Percentiles rank a stretch among this genome's conserved stretches.
phyloP scores from a whole-genome alignment of 106 monocot genomes.

The Allium cepa region DNA sequence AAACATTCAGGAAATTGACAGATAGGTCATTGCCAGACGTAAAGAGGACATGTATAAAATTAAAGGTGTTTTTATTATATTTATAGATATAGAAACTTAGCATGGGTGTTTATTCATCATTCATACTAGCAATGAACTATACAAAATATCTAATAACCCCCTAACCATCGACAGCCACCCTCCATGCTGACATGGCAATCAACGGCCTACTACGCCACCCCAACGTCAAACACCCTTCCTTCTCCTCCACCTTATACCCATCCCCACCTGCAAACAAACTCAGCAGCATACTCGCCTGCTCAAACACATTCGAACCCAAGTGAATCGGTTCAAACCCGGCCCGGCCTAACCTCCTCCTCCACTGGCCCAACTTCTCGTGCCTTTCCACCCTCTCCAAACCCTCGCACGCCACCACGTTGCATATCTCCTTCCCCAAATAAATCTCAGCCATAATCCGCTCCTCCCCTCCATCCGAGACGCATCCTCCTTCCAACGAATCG shows the following conservation, averaged over 20 bases:
- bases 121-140: not conserved
- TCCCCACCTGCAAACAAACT: slow-evolving; percentile 68
- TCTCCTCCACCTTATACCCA: slow-evolving; percentile 85
- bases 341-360: slow-evolving; percentile 40
- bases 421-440: slow-evolving; percentile 78
- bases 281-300: slow-evolving; percentile 88
- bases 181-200: slow-evolving; percentile 91
- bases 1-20: no score
- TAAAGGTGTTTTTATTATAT: no score
- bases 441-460: slow-evolving; percentile 63
- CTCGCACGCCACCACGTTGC: slow-evolving; percentile 89
- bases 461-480: slow-evolving; percentile 14
- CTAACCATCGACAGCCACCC: slow-evolving; percentile 4
- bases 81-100: no score
- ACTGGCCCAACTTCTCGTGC: slow-evolving; percentile 73
- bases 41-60: no score
- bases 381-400: slow-evolving; percentile 70
- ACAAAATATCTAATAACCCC: not conserved
- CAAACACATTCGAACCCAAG: slow-evolving; percentile 82
- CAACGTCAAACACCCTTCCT: slow-evolving; percentile 84
- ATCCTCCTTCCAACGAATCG: slow-evolving; percentile 68
- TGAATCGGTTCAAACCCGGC: slow-evolving; percentile 65
- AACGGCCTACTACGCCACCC: slow-evolving; percentile 92
- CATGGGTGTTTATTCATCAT: no score
- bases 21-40: no score